phyloP scores from a whole-genome alignment of 1,284 basidiomycete species.

The Takashimella tepidaria region DNA sequence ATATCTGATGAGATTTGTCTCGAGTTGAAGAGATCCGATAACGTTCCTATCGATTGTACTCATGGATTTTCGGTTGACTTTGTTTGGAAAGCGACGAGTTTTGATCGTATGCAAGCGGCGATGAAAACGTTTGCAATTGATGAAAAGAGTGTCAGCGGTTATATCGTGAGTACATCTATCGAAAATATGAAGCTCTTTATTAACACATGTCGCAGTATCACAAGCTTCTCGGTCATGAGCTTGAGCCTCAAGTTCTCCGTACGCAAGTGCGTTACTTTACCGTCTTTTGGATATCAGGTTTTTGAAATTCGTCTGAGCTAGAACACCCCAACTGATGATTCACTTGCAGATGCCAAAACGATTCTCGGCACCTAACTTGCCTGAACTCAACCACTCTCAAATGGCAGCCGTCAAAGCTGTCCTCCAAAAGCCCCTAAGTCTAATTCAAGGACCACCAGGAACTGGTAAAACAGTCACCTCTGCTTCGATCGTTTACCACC shows the following conservation, averaged over 20 bases:
- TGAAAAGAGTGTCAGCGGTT: slow-evolving; percentile 97
- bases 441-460: slow-evolving; percentile 97
- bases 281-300: neutral
- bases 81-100: slow-evolving; percentile 99
- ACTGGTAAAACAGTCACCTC: slow-evolving; percentile 99
- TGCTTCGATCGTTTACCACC: slow-evolving; percentile 98
- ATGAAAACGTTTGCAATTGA: slow-evolving; percentile 99
- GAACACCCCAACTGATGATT: too few relatives aligned
- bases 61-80: slow-evolving; percentile 96
- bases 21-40: slow-evolving; percentile 83
- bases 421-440: slow-evolving; percentile 92
- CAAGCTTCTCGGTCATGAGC: slow-evolving; percentile 94
- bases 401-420: slow-evolving; percentile 99
- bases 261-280: slow-evolving; percentile 43
- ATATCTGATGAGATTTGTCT: slow-evolving; percentile 96
- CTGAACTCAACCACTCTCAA: slow-evolving; percentile 97
- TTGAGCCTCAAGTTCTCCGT: slow-evolving; percentile 76
- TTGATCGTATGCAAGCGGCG: slow-evolving; percentile 97
- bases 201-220: slow-evolving; percentile 67
- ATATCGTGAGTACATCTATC: slow-evolving; percentile 64
- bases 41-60: slow-evolving; percentile 90
- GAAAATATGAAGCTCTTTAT: neutral
- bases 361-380: slow-evolving; percentile 94
- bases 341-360: slow-evolving; percentile 64
- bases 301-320: too few relatives aligned